Evolutionary conservation across 441 rosid genomes (phyloP), one percentile per base, ranked within the genome.

Genomic region (Euphorbia schlechtendalii): DNA sequence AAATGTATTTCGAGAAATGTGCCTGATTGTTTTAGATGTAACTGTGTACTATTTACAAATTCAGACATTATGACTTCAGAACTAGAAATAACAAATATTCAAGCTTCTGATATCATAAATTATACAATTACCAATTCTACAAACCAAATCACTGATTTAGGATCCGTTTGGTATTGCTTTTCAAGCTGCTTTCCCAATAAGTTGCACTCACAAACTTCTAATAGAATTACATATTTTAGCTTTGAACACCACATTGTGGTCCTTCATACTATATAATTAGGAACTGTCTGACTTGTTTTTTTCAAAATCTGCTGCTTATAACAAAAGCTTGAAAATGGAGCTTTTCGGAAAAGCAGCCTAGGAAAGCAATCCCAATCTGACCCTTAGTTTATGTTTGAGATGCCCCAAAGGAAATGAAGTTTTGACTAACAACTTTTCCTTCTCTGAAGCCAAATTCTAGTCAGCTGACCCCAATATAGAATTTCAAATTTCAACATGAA

Each of bases 71-170:
- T 36, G 20, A 45, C 58, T 21, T 4, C n/a, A 5, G 48, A 49
- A 7, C n/a, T 1, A 13, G 36, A n/a, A 25, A 40, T 30, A 30
- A 30, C 6, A 38, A 45, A 24, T 8, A 9, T 27, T 5, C 46
- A 46, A 32, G 38, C 57, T 66, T 18, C 57, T 30, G 12, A 61
- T 22, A 27, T 63, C 36, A 20, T 48, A 49, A n/a, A 63, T 7
- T 8, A 8, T 20, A 22, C 25, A 55, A 2, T 13, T 27, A 25
- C 3, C 58, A 52, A 20, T 21, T 14, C 24, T 21, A 13, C 30
- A 22, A 53, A 55, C 32, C 58, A 55, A 27, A 21, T 21, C 58
- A 55, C 34, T 4, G 13, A 20, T 51, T 21, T 51, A 24, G 54
- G n/a, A n/a, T n/a, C n/a, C n/a, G n/a, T n/a, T n/a, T n/a, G n/a